phyloP scores from a whole-genome alignment of 257 asterid species.

The Linderniella brevidens region DNA sequence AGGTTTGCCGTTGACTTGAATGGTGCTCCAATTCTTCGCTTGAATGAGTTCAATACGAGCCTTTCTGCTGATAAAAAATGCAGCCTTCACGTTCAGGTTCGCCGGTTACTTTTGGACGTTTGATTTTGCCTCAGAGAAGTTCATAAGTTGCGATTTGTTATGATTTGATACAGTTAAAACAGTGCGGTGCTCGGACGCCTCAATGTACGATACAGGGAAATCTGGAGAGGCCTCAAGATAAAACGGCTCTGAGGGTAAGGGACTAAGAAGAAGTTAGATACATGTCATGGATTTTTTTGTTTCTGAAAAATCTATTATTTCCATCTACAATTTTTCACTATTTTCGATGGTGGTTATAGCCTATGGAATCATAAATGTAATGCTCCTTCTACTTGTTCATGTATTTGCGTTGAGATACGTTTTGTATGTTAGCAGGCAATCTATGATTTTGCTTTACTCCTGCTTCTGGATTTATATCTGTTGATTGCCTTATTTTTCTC shows the following conservation, averaged over 20 bases:
- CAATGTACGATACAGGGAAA: conserved; percentile 71
- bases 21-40: conserved; percentile 59
- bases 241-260: conserved; percentile 36
- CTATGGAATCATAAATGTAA: too few relatives aligned
- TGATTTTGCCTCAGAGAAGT: background rate
- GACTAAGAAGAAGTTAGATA: background rate
- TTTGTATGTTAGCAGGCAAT: too few relatives aligned
- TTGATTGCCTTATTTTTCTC: too few relatives aligned
- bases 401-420: too few relatives aligned
- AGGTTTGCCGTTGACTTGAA: conserved; percentile 60
- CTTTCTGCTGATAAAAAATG: conserved; percentile 30
- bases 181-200: conserved; percentile 55
- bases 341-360: too few relatives aligned
- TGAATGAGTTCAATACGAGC: conserved; percentile 23
- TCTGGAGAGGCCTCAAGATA: conserved; percentile 46
- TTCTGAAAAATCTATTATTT: background rate
- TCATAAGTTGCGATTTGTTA: conserved; percentile 1
- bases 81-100: conserved; percentile 73
- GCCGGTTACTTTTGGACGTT: too few relatives aligned
- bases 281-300: background rate
- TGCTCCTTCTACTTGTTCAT: too few relatives aligned
- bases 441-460: too few relatives aligned
- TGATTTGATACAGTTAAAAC: conserved; percentile 41
- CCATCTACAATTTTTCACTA: background rate
- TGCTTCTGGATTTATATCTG: too few relatives aligned